phyloP scores from a whole-genome alignment of 2,329 filamentous ascomycete species.

The Diaporthe australafricana region DNA sequence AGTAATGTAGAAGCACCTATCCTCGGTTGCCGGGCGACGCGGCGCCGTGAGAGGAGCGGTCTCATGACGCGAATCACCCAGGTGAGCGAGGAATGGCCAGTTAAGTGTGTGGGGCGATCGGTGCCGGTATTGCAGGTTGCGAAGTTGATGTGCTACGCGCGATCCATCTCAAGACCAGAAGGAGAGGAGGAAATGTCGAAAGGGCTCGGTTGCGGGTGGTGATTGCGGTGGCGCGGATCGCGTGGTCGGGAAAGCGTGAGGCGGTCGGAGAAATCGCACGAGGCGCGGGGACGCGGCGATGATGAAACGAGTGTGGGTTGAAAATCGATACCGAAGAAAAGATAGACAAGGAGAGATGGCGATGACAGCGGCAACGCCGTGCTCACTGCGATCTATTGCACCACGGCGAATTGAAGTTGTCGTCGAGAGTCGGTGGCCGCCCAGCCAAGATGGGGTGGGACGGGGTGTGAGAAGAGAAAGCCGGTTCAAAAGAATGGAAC shows the following conservation, averaged over 20 bases:
- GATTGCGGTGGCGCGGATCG: background rate
- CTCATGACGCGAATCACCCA: constrained; percentile 56
- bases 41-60: constrained; percentile 57
- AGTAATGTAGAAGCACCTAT: constrained; percentile 39
- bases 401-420: constrained; percentile 1
- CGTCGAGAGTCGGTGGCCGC: constrained; percentile 3
- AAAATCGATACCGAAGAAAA: constrained; percentile 19
- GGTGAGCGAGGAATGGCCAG: constrained; percentile 5
- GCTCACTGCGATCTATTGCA: background rate
- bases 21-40: constrained; percentile 51
- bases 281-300: background rate
- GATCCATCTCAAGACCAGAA: constrained; percentile 34
- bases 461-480: background rate
- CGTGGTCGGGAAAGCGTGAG: background rate
- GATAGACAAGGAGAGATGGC: constrained; percentile 6
- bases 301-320: constrained; percentile 30
- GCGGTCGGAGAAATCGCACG: constrained; percentile 13
- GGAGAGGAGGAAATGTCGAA: background rate
- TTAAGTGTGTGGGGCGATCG: background rate
- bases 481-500: background rate
- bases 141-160: constrained; percentile 25
- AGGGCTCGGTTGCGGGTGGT: constrained; percentile 10
- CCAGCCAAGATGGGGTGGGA: background rate
- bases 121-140: background rate
- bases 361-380: background rate